Base-by-base conservation (phyloP, 2,329 filamentous ascomycete species). In the Xylariaceae sp. region DNA sequence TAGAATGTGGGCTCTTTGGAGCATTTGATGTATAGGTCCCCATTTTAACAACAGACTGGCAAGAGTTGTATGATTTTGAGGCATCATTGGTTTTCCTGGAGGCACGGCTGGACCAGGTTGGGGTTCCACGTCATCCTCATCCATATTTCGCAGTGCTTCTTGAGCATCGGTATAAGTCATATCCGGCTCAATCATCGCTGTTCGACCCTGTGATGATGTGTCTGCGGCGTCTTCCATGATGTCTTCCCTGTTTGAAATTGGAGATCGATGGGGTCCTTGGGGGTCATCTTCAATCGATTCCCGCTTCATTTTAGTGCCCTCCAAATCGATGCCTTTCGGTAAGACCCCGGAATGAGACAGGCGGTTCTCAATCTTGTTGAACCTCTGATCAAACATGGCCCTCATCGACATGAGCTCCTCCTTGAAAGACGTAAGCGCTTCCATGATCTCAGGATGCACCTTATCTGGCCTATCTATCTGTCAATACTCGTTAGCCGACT, bases 51-150 rank as follows among this genome's bases (percentile, higher is more conserved):
- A 72, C 51, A 90, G 80, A 40, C 93, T 88, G 1, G 90, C 90
- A n/a, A 89, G 81, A 0, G 91, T 96, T 0, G 88, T 94, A 60
- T 97, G 92, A 55, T 95, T 88, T 22, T 83, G 79, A 1, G 89
- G 87, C 45, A 95, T 87, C 2, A 85, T 80, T 12, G 86, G 78
- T 53, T 82, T 76, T 37, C 80, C 82, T 1, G 76, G 76, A 11
- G 67, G 69, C 6, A 79, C 75, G 10, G 73, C 67, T 6, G 74
- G 73, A 6, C 75, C 74, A 17, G 76, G 74, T 36, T 76, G 72
- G 2, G 68, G 67, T 45, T 80, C 75, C 40, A 71, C 64, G 42
- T 76, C 71, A 23, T 79, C 76, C 39, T 67, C 63, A 10, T 67
- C 62, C 33, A 66, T 61, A 42, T 64, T 57, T 11, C 62, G 61